A percentile compares a stretch with the other conserved stretches of the same genome.
These are phyloP conservation scores for Hygrophoropsis aurantiaca DNA, from an alignment of 768 basidiomycete genomes.

Conservation along the genomic window DNA sequence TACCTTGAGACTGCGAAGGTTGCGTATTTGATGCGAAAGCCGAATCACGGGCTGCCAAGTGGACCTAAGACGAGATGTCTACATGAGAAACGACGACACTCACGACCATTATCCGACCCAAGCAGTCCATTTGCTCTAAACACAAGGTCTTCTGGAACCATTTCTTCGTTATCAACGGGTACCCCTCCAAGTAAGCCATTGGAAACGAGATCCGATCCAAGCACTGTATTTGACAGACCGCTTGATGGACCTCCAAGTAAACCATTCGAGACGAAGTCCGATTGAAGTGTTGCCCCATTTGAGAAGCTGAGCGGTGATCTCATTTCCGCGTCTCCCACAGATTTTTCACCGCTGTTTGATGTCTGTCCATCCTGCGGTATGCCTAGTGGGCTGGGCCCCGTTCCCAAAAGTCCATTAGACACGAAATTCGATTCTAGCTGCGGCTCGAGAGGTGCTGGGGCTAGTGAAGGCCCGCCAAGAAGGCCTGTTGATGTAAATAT, in stretches of 20 bases:
- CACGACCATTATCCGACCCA: not conserved
- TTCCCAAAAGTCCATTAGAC: conserved; percentile 33
- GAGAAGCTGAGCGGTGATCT: no score
- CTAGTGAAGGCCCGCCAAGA: conserved; percentile 5
- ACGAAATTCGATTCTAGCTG: conserved; percentile 16
- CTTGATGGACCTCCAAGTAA: no score
- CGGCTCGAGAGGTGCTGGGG: not conserved
- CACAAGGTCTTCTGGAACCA: not conserved
- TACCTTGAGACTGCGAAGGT: conserved; percentile 28
- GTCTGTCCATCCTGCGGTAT: no score
- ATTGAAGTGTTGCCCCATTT: no score
- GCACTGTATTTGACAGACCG: no score
- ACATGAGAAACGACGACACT: not conserved
- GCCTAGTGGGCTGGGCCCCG: no score
- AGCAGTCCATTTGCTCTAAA: conserved; percentile 3
- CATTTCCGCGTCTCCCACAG: no score
- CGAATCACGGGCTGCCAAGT: not conserved
- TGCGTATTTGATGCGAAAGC: conserved; percentile 4
- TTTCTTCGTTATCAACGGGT: no score
- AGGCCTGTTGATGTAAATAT: conserved; percentile 24
- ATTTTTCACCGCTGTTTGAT: no score
- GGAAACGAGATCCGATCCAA: no score
- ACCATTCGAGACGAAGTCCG: no score
- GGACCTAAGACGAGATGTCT: not conserved
- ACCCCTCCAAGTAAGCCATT: conserved; percentile 10